These are phyloP conservation scores for Penicillium sp. DNA, from an alignment of 2,329 filamentous ascomycete species.

Conservation along the genomic window DNA sequence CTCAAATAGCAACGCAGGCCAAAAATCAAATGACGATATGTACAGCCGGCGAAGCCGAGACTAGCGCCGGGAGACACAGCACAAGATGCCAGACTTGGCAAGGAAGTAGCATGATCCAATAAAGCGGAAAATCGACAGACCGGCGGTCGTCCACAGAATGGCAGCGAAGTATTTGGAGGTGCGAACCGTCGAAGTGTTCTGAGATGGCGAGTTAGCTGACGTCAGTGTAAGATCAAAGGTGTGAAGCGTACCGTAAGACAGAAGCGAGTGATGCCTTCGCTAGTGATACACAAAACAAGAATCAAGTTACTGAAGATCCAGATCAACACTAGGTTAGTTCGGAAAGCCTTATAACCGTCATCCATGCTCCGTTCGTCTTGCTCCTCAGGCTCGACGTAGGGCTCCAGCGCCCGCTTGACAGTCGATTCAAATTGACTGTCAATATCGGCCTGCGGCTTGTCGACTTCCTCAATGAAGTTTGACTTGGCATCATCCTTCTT, in stretches of 20 bases:
- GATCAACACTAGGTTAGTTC: slow-evolving; percentile 82
- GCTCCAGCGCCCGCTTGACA: slow-evolving; percentile 85
- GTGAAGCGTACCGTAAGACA: slow-evolving; percentile 73
- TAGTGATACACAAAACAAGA: slow-evolving; percentile 81
- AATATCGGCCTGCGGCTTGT: slow-evolving; percentile 94
- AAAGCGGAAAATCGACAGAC: slow-evolving; percentile 81
- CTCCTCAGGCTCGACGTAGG: slow-evolving; percentile 74
- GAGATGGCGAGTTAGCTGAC: background rate
- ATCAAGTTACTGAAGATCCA: slow-evolving; percentile 94
- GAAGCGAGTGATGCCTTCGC: slow-evolving; percentile 76
- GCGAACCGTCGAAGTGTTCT: slow-evolving; percentile 67
- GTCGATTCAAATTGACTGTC: slow-evolving; percentile 94
- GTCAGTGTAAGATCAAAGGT: background rate
- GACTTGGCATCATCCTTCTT: slow-evolving; percentile 86
- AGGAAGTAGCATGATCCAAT: slow-evolving; percentile 90
- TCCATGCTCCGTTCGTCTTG: slow-evolving; percentile 82
- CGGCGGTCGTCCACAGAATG: slow-evolving; percentile 83
- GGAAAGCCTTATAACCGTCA: slow-evolving; percentile 98
- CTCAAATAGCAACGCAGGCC: background rate
- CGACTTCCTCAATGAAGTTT: slow-evolving; percentile 86
- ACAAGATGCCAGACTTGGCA: slow-evolving; percentile 88
- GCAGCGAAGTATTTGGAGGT: slow-evolving; percentile 89
- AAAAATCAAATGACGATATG: slow-evolving; percentile 2
- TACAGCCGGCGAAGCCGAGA: slow-evolving; percentile 1
- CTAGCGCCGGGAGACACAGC: slow-evolving; percentile 81